These are phyloP conservation scores for Lactarius hatsudake DNA, from an alignment of 768 basidiomycete genomes.

Conservation along the genomic window DNA sequence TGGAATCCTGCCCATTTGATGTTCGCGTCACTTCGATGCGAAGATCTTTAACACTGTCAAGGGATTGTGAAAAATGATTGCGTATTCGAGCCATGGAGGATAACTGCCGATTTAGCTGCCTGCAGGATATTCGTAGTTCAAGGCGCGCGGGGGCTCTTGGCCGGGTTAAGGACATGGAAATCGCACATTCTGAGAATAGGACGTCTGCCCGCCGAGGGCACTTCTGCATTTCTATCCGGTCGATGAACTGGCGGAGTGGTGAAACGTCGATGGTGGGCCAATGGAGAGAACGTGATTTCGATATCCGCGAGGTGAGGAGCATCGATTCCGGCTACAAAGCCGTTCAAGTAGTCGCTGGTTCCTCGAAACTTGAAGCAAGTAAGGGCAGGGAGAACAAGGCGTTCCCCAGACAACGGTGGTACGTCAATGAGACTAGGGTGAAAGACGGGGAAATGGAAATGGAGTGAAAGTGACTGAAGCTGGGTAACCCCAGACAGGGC, in stretches of 20 bases:
- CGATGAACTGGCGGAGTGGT: not conserved
- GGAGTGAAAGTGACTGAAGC: not conserved
- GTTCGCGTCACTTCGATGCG: not conserved
- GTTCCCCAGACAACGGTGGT: not conserved
- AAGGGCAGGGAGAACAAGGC: not conserved
- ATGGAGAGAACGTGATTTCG: not conserved
- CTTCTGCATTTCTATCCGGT: not conserved
- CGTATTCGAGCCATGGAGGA: not conserved
- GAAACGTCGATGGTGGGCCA: not conserved
- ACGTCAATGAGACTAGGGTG: not conserved
- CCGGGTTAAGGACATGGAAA: not conserved
- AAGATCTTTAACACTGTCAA: not conserved
- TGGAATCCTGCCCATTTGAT: not conserved
- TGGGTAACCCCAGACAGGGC: not conserved
- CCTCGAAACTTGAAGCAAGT: not conserved
- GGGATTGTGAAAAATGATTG: not conserved
- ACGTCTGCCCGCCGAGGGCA: not conserved
- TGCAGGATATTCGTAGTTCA: not conserved
- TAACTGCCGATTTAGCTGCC: not conserved
- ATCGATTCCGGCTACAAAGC: not conserved
- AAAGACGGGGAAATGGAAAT: not conserved
- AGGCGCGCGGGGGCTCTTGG: not conserved
- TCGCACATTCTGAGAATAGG: not conserved
- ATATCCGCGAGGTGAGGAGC: not conserved
- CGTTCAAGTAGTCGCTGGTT: not conserved